Evolutionary conservation across 2,329 filamentous ascomycete species (phyloP), one percentile per base, ranked within the genome.

Genomic region (Monilinia fructicola): DNA sequence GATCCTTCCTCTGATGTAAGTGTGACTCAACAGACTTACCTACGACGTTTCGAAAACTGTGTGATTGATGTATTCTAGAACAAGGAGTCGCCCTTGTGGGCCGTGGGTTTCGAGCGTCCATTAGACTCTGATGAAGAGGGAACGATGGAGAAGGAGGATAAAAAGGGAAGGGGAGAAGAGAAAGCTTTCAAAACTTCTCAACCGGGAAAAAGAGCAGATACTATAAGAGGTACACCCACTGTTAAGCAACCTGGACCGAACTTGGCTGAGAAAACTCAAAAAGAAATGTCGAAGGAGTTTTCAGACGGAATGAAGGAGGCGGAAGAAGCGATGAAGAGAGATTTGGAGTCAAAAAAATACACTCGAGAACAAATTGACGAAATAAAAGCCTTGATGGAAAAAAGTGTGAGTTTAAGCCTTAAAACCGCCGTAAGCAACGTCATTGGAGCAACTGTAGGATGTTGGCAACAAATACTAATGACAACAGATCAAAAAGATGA

Each of bases 181-280:
- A 12, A 11, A 4, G 23, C 7, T 11, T 9, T 40, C 4, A 26
- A 10, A 4, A 21, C 44, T 38, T 1, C 42, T 11, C 1, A 16
- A 21, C n/a, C 44, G 3, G 3, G 18, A 4, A 26, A 26, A 18
- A 60, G 38, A 9, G 44, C 58, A 38, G 58, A 60, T n/a, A 50
- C 58, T 3, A 60, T 60, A 50, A 28, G 58, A 60, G 58, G 58
- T 50, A 60, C 44, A 11, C 28, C 58, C 44, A 60, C 44, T 50
- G 44, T 60, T 6, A 1, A 18, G 18, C 58, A 60, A 26, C 21
- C 44, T 60, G 58, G 58, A 7, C 44, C 44, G 3, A 26, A 21
- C 9, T 38, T 60, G n/a, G 28, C 58, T 60, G 58, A 60, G 44
- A 50, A 21, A 50, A n/a, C 58, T 1, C 9, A 6, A 38, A 7